These are phyloP conservation scores for Talaromyces sp. DNA, from an alignment of 2,329 filamentous ascomycete species.

Conservation along the genomic window DNA sequence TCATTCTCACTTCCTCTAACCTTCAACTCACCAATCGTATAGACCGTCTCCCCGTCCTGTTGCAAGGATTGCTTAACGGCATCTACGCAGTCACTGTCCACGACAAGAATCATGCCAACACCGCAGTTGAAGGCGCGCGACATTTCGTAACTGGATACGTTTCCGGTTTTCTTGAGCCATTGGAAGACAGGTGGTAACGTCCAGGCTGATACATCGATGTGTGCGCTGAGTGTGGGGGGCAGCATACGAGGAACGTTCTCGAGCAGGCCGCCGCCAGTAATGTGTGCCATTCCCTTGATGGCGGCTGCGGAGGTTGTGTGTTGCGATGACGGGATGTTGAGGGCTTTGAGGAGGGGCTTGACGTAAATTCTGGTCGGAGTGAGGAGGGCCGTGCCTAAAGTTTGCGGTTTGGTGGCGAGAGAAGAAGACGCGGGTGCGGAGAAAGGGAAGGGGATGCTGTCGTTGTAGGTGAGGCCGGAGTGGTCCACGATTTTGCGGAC, in stretches of 20 bases:
- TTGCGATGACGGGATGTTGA: constrained; percentile 32
- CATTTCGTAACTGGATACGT: constrained; percentile 74
- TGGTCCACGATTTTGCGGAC: constrained; percentile 81
- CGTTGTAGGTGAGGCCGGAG: constrained; percentile 66
- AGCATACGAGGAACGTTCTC: constrained; percentile 97
- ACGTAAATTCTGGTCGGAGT: constrained; percentile 95
- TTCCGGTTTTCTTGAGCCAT: constrained; percentile 73
- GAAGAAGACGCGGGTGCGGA: constrained; percentile 42
- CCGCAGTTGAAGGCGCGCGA: constrained; percentile 92
- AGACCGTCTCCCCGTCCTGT: constrained; percentile 71
- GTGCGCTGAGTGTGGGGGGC: constrained; percentile 69
- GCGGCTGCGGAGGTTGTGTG: constrained; percentile 41
- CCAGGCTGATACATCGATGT: constrained; percentile 76
- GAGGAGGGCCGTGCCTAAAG: constrained; percentile 71
- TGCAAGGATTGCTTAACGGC: constrained; percentile 59
- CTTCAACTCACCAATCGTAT: constrained; percentile 68
- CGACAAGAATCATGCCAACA: constrained; percentile 87
- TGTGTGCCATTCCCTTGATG: constrained; percentile 92
- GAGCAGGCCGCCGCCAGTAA: constrained; percentile 86
- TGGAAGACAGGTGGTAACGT: constrained; percentile 71
- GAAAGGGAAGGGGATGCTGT: constrained; percentile 71
- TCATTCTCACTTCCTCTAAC: constrained; percentile 45
- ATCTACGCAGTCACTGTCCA: constrained; percentile 61
- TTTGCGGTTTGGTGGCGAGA: constrained; percentile 59
- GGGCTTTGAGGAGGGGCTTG: constrained; percentile 67